Evolutionary conservation across 1,284 basidiomycete species (phyloP).

Genomic region (Mycosarcoma maydis): DNA sequence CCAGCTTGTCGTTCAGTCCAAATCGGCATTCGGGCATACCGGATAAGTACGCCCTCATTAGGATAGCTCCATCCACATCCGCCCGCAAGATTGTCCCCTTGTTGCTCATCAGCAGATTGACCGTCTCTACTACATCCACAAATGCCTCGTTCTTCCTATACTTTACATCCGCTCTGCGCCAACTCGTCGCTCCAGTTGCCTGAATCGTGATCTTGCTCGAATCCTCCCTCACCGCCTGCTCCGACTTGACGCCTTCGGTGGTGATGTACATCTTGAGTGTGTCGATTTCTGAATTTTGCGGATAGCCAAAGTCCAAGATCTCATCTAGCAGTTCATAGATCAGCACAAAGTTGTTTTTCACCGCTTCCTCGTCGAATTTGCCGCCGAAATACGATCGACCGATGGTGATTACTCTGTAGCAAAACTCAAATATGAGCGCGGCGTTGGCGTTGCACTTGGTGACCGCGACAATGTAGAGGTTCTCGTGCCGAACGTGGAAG

Average conservation of each 20-base stretch:
- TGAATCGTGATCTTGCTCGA: conserved; percentile 95
- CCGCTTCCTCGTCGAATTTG: conserved; percentile 91
- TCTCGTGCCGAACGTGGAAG: conserved; percentile 95
- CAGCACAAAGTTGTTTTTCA: conserved; percentile 92
- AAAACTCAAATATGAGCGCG: conserved; percentile 96
- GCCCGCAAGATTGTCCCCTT: conserved; percentile 93
- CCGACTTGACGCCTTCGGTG: conserved; percentile 91
- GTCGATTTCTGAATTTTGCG: conserved; percentile 98
- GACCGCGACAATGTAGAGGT: conserved; percentile 91
- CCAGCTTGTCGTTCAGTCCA: conserved; percentile 95
- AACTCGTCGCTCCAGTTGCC: conserved; percentile 92
- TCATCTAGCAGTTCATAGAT: conserved; percentile 69
- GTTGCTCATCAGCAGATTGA: conserved; percentile 95
- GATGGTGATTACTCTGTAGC: conserved; percentile 93
- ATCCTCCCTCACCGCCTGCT: conserved; percentile 81
- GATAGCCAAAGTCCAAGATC: conserved; percentile 98
- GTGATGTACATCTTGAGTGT: conserved; percentile 98
- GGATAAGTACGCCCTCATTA: conserved; percentile 96
- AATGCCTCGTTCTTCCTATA: conserved; percentile 99
- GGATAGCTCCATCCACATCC: conserved; percentile 96
- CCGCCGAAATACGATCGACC: conserved; percentile 95
- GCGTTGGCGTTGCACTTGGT: conserved; percentile 99
- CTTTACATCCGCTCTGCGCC: conserved; percentile 91
- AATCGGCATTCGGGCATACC: conserved; percentile 98
- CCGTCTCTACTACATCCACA: conserved; percentile 95